Percentiles rank a stretch among this genome's conserved stretches.
Evolutionary conservation across 2,329 filamentous ascomycete genomes (phyloP).

Genomic region (Apiospora koreana): DNA sequence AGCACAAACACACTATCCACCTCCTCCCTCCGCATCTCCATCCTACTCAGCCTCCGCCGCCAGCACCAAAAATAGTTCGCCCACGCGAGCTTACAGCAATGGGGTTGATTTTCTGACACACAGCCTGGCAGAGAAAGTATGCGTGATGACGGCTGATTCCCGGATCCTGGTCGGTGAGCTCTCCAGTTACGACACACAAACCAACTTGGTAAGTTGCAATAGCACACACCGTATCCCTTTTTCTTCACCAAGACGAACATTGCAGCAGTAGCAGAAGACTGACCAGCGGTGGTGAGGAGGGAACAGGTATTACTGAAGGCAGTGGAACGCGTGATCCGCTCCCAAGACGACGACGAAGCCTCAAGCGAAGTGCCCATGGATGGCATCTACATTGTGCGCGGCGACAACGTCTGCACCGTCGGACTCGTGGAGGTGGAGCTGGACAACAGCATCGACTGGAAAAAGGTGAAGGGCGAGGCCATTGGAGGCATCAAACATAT

Average conservation of each 20-base stretch:
- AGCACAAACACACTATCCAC: too few relatives aligned
- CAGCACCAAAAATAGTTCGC: neutral
- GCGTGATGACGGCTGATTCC: conserved; percentile 90
- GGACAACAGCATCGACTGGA: conserved; percentile 91
- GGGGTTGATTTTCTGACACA: conserved; percentile 33
- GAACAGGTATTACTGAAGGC: conserved; percentile 75
- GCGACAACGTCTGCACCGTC: conserved; percentile 90
- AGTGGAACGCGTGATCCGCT: conserved; percentile 86
- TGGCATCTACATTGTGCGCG: conserved; percentile 87
- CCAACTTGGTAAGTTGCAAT: conserved; percentile 76
- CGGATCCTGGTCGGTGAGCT: conserved; percentile 83
- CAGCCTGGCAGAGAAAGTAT: conserved; percentile 73
- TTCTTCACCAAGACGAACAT: neutral
- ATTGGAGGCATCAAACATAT: conserved; percentile 84
- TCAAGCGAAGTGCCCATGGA: conserved; percentile 82
- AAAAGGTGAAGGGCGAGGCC: conserved; percentile 79
- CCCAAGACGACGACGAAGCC: conserved; percentile 77
- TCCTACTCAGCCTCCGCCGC: neutral
- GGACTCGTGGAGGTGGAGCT: conserved; percentile 88
- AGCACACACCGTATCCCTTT: too few relatives aligned
- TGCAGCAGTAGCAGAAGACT: neutral
- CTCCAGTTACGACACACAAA: conserved; percentile 84
- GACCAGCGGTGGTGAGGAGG: neutral
- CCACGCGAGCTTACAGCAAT: conserved; percentile 19
- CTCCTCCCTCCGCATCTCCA: neutral